Conservation (phyloP, 352 stramenopile genomes). For the Phytophthora ohioensis region DNA sequence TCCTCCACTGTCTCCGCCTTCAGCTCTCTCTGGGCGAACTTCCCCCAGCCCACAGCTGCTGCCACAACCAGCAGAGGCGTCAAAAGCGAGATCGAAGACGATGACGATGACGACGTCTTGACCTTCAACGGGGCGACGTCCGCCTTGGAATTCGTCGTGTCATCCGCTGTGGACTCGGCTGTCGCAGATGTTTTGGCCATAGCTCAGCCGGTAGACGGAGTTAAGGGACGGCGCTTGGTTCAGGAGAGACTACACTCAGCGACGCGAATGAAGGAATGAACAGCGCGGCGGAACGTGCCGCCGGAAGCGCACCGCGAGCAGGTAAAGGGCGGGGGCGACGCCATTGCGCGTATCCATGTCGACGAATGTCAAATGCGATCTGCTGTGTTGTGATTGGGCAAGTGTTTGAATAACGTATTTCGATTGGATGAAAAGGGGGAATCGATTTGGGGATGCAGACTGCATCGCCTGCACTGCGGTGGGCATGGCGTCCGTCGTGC, state of each 20-base stretch:
- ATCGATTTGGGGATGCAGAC: conserved; percentile 10
- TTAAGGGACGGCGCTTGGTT: conserved; percentile 10
- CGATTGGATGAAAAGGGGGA: conserved; percentile 19
- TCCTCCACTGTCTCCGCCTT: conserved; percentile 31
- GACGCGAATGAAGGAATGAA: conserved; percentile 34
- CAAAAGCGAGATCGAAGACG: conserved; percentile 15
- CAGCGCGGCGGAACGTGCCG: conserved; percentile 4
- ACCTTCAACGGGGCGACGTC: conserved; percentile 13
- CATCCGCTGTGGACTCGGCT: neutral
- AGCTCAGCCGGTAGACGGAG: conserved; percentile 23
- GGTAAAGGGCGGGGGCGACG: conserved; percentile 32
- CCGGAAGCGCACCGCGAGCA: neutral
- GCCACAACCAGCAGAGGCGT: conserved; percentile 32
- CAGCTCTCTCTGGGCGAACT: conserved; percentile 26
- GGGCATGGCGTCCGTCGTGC: conserved; percentile 14
- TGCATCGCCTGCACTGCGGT: conserved; percentile 12
- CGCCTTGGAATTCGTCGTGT: neutral
- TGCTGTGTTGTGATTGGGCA: conserved; percentile 19
- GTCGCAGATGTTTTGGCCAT: conserved; percentile 25
- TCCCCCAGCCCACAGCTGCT: conserved; percentile 29
- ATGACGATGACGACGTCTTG: conserved; percentile 14
- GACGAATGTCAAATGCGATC: conserved; percentile 34
- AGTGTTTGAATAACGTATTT: neutral
- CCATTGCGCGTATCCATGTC: conserved; percentile 40
- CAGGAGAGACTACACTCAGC: conserved; percentile 8